A percentile compares a stretch with the other conserved stretches of the same genome.
These are phyloP conservation scores for Pestalotiopsis sp. DNA, from an alignment of 2,329 filamentous ascomycete genomes.

Conservation along the genomic window DNA sequence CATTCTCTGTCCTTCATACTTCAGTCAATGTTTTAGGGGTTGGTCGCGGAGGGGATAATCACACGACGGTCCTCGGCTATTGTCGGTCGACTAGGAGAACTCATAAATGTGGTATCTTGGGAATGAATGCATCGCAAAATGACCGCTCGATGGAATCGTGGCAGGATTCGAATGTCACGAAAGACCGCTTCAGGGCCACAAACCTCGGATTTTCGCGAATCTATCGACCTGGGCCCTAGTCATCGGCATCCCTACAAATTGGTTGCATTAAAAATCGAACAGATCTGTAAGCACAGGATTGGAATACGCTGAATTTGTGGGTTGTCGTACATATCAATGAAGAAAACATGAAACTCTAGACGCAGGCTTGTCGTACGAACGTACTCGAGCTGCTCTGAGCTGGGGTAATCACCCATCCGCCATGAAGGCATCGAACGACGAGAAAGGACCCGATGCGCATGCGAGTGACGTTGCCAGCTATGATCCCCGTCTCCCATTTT, in stretches of 20 bases:
- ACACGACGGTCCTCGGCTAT: too few relatives aligned
- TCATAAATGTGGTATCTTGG: too few relatives aligned
- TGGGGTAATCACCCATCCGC: neutral
- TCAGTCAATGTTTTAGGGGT: too few relatives aligned
- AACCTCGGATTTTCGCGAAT: neutral
- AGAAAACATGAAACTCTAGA: neutral
- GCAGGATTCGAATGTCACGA: neutral
- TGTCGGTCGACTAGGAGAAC: too few relatives aligned
- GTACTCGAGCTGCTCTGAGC: neutral
- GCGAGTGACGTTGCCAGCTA: neutral
- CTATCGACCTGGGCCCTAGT: too few relatives aligned
- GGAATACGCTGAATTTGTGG: neutral
- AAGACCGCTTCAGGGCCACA: neutral
- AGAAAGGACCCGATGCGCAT: neutral
- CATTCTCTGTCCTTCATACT: too few relatives aligned
- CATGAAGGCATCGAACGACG: neutral
- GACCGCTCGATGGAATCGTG: too few relatives aligned
- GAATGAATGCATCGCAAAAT: too few relatives aligned
- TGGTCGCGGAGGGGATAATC: too few relatives aligned
- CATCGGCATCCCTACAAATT: neutral
- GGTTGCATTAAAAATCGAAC: neutral
- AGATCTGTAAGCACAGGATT: too few relatives aligned
- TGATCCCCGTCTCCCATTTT: neutral
- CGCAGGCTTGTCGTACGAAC: neutral
- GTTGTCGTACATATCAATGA: neutral